Percentiles rank a stretch among this genome's conserved stretches.
Evolutionary conservation across 805 yeast species (phyloP).

Genomic region (Candida sithepensis): DNA sequence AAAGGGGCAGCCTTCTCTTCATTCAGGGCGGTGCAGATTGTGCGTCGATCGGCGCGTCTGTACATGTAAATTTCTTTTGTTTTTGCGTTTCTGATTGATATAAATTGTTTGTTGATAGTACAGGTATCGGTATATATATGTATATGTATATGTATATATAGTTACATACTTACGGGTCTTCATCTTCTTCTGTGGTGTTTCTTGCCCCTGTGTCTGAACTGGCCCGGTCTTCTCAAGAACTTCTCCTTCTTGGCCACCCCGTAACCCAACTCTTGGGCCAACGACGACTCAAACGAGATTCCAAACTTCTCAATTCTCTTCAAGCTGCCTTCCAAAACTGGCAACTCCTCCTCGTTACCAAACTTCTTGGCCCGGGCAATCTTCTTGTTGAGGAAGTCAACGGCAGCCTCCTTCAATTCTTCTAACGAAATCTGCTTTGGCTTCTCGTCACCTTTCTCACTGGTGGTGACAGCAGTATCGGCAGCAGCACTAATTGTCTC

Average conservation of each 20-base stretch:
- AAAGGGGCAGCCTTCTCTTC: no score
- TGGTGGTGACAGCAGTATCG: slow-evolving; percentile 7
- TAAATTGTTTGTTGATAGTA: not conserved
- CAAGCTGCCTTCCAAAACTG: slow-evolving; percentile 57
- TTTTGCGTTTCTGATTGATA: no score
- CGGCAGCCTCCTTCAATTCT: slow-evolving; percentile 64
- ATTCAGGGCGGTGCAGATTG: not conserved
- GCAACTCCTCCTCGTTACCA: slow-evolving; percentile 53
- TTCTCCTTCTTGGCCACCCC: slow-evolving; percentile 1
- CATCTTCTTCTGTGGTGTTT: not conserved
- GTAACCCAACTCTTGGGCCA: slow-evolving; percentile 63
- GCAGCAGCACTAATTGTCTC: no score
- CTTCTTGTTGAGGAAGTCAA: slow-evolving; percentile 63
- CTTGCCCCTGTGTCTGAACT: slow-evolving; percentile 3
- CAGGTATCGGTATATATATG: no score
- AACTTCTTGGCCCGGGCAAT: slow-evolving; percentile 74
- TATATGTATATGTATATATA: not conserved
- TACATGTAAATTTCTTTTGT: no score
- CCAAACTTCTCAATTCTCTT: slow-evolving; percentile 83
- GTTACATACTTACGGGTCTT: not conserved
- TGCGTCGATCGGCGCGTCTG: not conserved
- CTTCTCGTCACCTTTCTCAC: slow-evolving; percentile 6
- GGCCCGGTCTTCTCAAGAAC: slow-evolving; percentile 1
- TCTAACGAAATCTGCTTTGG: slow-evolving; percentile 49
- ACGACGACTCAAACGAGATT: slow-evolving; percentile 58